phyloP scores from a whole-genome alignment of 345 rosid species.

The Hibiscus tridactylites region DNA sequence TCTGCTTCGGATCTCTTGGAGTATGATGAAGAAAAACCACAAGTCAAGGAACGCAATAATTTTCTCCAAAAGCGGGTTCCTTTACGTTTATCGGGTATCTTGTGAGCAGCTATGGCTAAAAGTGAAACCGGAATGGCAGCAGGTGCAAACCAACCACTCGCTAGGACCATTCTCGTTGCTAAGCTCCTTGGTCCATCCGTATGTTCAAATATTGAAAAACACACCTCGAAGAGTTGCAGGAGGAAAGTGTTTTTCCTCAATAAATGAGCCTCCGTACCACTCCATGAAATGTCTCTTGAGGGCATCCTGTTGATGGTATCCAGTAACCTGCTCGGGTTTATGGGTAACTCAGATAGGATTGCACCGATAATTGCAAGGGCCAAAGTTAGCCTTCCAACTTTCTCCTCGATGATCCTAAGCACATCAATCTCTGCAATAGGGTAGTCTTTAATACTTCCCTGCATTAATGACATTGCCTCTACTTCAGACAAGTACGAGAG shows the following conservation, averaged over 20 bases:
- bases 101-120: conserved; percentile 66
- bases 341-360: conserved; percentile 79
- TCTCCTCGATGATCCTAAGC: conserved; percentile 73
- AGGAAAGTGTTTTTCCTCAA: conserved; percentile 53
- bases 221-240: conserved; percentile 82
- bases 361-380: conserved; percentile 83
- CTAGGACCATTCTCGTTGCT: conserved; percentile 87
- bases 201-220: conserved; percentile 92
- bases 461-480: conserved; percentile 87
- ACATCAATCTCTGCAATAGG: conserved; percentile 60
- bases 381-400: conserved; percentile 64
- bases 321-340: conserved; percentile 74
- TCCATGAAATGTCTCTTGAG: conserved; percentile 53
- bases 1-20: conserved; percentile 65
- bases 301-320: conserved; percentile 90
- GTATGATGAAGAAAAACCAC: conserved; percentile 59
- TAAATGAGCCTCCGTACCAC: conserved; percentile 37
- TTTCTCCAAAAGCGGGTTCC: conserved; percentile 52
- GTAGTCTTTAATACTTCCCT: conserved; percentile 55
- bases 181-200: conserved; percentile 84
- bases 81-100: conserved; percentile 61
- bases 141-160: conserved; percentile 92
- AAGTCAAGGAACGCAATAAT: conserved; percentile 46
- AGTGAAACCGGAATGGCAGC: conserved; percentile 62
- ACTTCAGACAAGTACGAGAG: conserved; percentile 74